These are phyloP conservation scores for Pythium phragmiticola DNA, from an alignment of 352 stramenopile genomes.

Conservation along the genomic window DNA sequence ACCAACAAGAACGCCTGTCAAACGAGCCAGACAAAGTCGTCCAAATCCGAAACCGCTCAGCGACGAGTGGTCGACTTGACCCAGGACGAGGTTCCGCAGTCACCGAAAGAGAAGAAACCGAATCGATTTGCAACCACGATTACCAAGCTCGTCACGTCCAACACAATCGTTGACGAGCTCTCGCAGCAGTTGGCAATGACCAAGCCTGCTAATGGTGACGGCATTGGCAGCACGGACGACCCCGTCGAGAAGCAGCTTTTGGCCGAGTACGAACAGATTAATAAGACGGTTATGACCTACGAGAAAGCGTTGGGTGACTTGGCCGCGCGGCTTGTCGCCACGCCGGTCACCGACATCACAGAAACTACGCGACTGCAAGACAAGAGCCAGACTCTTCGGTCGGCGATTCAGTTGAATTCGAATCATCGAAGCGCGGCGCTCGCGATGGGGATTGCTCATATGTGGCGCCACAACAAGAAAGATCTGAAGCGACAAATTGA, in stretches of 20 bases:
- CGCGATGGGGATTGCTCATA: conserved; percentile 33
- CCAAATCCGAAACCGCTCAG: neutral
- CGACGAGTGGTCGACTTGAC: conserved; percentile 12
- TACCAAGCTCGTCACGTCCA: conserved; percentile 5
- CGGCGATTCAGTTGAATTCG: conserved; percentile 33
- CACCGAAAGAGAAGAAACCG: neutral
- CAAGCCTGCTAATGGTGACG: neutral
- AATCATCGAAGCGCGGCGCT: conserved; percentile 33
- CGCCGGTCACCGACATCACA: conserved; percentile 24
- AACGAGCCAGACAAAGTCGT: neutral
- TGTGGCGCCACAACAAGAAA: conserved; percentile 14
- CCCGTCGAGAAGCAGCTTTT: conserved; percentile 16
- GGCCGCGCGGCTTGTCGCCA: conserved; percentile 26
- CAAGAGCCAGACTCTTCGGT: conserved; percentile 39
- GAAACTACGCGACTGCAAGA: conserved; percentile 35
- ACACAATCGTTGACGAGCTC: neutral
- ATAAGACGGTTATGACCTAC: conserved; percentile 25
- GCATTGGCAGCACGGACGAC: conserved; percentile 6
- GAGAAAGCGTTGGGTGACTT: conserved; percentile 37
- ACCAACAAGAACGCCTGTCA: neutral
- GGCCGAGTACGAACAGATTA: conserved; percentile 12
- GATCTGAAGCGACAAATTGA: conserved; percentile 5
- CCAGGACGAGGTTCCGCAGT: conserved; percentile 8
- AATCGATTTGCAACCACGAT: conserved; percentile 1
- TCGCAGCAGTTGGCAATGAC: neutral